phyloP scores from a whole-genome alignment of 2,329 filamentous ascomycete species.

The Ophiostoma novo-ulmi region DNA sequence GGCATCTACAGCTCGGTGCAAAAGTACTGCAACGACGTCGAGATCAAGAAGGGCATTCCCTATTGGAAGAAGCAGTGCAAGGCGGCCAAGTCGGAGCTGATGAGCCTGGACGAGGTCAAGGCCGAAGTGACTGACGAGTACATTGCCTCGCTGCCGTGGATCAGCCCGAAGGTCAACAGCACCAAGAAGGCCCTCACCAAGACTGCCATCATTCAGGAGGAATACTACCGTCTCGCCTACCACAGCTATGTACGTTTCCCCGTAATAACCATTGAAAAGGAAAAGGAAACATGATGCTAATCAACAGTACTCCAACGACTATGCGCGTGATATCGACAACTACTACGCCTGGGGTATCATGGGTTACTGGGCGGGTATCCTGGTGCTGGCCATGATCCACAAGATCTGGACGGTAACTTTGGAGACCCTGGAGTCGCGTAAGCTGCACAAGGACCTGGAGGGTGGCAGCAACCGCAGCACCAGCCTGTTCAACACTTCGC shows the following conservation, averaged over 20 bases:
- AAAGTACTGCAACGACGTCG: conserved; percentile 9
- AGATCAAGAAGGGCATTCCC: conserved; percentile 2
- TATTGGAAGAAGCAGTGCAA: conserved; percentile 15
- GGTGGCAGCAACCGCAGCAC: conserved; percentile 2
- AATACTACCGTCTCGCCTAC: conserved; percentile 13
- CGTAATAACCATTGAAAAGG: neutral
- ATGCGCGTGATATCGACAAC: neutral
- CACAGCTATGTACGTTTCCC: conserved; percentile 2
- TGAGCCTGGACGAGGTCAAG: conserved; percentile 9
- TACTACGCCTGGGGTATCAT: conserved; percentile 12
- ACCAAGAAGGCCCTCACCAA: conserved; percentile 14
- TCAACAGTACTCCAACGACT: neutral
- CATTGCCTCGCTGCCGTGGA: conserved; percentile 13
- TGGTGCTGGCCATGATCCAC: conserved; percentile 14
- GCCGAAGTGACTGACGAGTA: neutral
- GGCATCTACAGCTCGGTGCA: neutral
- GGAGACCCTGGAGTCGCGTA: neutral
- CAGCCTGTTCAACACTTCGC: neutral
- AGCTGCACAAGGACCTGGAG: conserved; percentile 13
- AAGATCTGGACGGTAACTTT: neutral
- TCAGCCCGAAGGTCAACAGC: conserved; percentile 5
- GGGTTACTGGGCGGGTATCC: conserved; percentile 14
- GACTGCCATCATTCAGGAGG: conserved; percentile 5
- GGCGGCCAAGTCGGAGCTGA: conserved; percentile 4
- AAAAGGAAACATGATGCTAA: neutral